phyloP scores from a whole-genome alignment of 1,284 basidiomycete species.

The Flammula alnicola region DNA sequence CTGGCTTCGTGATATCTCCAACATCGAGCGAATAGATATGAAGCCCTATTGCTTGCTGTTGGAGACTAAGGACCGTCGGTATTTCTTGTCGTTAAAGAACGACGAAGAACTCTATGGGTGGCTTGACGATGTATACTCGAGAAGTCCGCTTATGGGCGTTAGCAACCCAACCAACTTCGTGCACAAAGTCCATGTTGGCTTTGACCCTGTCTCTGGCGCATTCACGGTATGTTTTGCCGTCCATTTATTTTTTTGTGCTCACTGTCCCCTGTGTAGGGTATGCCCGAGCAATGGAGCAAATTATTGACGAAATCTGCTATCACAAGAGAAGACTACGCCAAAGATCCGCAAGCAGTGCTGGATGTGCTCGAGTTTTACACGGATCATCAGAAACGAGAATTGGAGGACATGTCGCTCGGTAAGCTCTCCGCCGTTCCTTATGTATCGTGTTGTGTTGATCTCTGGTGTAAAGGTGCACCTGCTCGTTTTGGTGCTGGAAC shows the following conservation, averaged over 20 bases:
- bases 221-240: slow-evolving; percentile 73
- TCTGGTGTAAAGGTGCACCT: slow-evolving; percentile 47
- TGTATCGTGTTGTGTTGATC: slow-evolving; percentile 17
- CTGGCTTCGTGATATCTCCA: slow-evolving; percentile 78
- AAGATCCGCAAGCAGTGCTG: slow-evolving; percentile 95
- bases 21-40: slow-evolving; percentile 89
- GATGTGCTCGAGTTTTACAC: slow-evolving; percentile 99
- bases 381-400: slow-evolving; percentile 92
- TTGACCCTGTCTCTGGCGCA: slow-evolving; percentile 91
- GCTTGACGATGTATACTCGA: slow-evolving; percentile 95
- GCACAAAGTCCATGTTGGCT: slow-evolving; percentile 98
- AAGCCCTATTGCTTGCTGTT: slow-evolving; percentile 91
- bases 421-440: slow-evolving; percentile 12
- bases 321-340: slow-evolving; percentile 96
- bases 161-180: slow-evolving; percentile 97
- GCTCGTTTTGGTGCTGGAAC: slow-evolving; percentile 86
- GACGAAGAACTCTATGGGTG: slow-evolving; percentile 97
- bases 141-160: slow-evolving; percentile 92
- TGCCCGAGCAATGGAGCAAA: slow-evolving; percentile 97
- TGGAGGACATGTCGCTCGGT: slow-evolving; percentile 61
- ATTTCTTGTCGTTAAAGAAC: slow-evolving; percentile 83
- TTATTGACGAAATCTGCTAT: slow-evolving; percentile 96
- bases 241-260: background rate
- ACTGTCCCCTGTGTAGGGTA: slow-evolving; percentile 62
- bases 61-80: slow-evolving; percentile 83